Conservation (phyloP, 306 rosid species). For the Canavalia gladiata region DNA sequence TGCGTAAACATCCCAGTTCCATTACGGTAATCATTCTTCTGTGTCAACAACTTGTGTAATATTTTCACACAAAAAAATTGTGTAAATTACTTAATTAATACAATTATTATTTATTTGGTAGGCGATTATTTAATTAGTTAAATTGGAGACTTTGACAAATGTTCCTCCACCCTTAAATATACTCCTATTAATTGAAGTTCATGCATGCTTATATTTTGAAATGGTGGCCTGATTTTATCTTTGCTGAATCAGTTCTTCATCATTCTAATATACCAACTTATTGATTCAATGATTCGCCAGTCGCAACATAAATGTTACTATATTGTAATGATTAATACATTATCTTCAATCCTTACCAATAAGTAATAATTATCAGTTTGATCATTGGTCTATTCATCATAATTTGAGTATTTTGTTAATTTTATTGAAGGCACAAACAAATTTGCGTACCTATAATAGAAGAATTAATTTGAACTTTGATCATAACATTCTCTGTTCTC, state of each 20-base stretch:
- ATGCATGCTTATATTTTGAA: not conserved
- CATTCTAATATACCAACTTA: constrained; percentile 7
- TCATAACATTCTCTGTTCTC: not conserved
- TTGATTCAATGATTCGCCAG: constrained; percentile 29
- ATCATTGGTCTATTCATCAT: not conserved
- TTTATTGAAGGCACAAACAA: constrained; percentile 8
- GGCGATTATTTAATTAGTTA: not conserved
- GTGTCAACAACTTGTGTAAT: constrained; percentile 8
- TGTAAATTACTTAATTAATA: not conserved
- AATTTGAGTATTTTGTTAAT: not conserved
- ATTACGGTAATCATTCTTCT: constrained; percentile 2
- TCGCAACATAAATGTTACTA: not conserved
- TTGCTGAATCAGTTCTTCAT: constrained; percentile 27
- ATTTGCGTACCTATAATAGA: not conserved
- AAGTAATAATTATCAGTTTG: constrained; percentile 19
- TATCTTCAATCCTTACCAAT: not conserved
- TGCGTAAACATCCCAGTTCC: constrained; percentile 3
- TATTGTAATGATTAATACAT: not conserved
- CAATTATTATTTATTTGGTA: constrained; percentile 23
- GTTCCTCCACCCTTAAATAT: not conserved
- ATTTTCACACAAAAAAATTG: too few relatives aligned
- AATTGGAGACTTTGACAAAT: constrained; percentile 17
- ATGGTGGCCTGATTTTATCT: not conserved
- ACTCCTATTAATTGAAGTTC: not conserved
- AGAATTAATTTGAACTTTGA: not conserved